Evolutionary conservation across 176 grass and related monocot species (phyloP), one percentile per base, ranked within the genome.

Genomic region (Oryza meyeriana): DNA sequence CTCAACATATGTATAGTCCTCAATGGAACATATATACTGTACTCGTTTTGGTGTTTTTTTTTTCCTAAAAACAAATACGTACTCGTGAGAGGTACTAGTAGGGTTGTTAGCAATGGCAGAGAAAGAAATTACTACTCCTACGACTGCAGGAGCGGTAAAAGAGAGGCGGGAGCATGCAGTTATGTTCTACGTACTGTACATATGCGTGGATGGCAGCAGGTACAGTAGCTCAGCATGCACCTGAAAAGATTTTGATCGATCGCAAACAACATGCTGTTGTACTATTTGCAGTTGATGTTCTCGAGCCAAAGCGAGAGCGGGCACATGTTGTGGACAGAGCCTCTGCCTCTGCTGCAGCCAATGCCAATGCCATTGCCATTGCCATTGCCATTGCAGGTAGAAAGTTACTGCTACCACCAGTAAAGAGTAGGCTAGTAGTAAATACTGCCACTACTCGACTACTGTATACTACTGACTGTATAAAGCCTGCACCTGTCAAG

Each of bases 401-500:
- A 66, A 5, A 66, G 62, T 27, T 40, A 40, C 38, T 6, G 7
- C 38, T 2, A 8, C 38, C 4, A 33, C 32, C n/a, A n/a, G n/a
- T n/a, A n/a, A n/a, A n/a, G n/a, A n/a, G n/a, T n/a, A n/a, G n/a
- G n/a, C n/a, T n/a, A n/a, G n/a, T n/a, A n/a, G n/a, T n/a, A 10
- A 39, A 41, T 41, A 41, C 39, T 38, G n/a, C 35, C 35, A 38
- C 41, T 44, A 44, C 41, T 44, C 3, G 3, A 40, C 0, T 8
- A 36, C 45, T 48, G 38, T n/a, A n/a, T 10, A 12, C 41, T 11
- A 47, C 39, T 41, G 40, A 45, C 3, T 50, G 50, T 88, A 85
- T 71, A 85, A 89, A 85, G 87, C 77, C 41, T 85, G 82, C 77
- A 81, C 41, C 82, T 35, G 87, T 89, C 77, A 85, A 79, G 38